These are phyloP conservation scores for Penicillium argentinense DNA, from an alignment of 495 filamentous ascomycete species.

Conservation along the genomic window DNA sequence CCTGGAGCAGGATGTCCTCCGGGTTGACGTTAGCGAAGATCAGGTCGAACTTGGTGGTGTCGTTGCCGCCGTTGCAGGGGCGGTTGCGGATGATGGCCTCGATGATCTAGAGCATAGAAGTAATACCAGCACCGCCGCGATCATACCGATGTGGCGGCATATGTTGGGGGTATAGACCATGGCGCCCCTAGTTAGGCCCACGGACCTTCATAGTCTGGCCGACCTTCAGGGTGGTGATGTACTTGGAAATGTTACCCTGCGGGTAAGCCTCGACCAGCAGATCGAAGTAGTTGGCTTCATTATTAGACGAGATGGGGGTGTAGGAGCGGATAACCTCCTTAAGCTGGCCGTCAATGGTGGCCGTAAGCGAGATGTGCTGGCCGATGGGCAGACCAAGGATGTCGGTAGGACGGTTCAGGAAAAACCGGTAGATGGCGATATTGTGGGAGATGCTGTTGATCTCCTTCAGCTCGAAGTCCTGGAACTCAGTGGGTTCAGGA, in stretches of 20 bases:
- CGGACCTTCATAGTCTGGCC: constrained; percentile 85
- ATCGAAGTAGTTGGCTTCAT: constrained; percentile 91
- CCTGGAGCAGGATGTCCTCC: constrained; percentile 89
- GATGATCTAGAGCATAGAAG: constrained; percentile 95
- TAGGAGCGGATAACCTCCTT: constrained; percentile 96
- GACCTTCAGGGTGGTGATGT: constrained; percentile 77
- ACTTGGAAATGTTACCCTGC: constrained; percentile 90
- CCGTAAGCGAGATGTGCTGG: constrained; percentile 95
- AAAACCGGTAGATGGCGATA: constrained; percentile 96
- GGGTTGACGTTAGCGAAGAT: constrained; percentile 95
- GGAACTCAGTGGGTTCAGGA: constrained; percentile 83
- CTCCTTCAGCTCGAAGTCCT: constrained; percentile 84
- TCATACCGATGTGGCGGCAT: constrained; percentile 93
- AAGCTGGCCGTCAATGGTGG: constrained; percentile 67
- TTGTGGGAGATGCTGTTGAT: constrained; percentile 95
- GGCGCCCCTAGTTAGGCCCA: constrained; percentile 93
- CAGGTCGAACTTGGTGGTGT: constrained; percentile 85
- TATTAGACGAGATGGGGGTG: constrained; percentile 92
- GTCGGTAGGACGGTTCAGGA: constrained; percentile 68
- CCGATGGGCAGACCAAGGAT: constrained; percentile 97
- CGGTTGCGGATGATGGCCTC: constrained; percentile 85
- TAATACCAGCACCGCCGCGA: constrained; percentile 98
- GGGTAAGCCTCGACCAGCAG: constrained; percentile 97
- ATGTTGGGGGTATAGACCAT: constrained; percentile 96
- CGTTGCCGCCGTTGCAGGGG: constrained; percentile 62